These are phyloP conservation scores for Pythium chondricola DNA, from an alignment of 352 stramenopile genomes.

Conservation along the genomic window DNA sequence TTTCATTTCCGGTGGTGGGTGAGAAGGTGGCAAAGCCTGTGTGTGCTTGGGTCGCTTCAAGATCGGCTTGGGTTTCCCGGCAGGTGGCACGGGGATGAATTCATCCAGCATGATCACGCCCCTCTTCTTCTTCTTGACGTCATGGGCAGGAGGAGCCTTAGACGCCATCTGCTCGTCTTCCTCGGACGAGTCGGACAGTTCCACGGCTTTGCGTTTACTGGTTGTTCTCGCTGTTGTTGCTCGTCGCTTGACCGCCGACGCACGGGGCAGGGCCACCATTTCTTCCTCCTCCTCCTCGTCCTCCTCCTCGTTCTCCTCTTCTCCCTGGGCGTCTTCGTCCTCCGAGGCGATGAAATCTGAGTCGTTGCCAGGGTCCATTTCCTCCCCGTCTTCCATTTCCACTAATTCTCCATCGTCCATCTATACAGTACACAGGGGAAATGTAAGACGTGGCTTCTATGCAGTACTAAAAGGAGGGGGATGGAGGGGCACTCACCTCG, in stretches of 20 bases:
- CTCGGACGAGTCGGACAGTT: too few species aligned
- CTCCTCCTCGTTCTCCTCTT: conserved; percentile 26
- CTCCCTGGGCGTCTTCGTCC: conserved; percentile 21
- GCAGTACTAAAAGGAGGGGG: too few species aligned
- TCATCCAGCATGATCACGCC: conserved; percentile 1
- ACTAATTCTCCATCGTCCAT: conserved; percentile 32
- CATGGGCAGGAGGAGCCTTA: background rate
- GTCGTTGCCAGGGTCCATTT: conserved; percentile 31
- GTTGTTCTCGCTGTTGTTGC: conserved; percentile 3
- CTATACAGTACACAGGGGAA: background rate
- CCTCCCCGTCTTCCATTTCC: conserved; percentile 10
- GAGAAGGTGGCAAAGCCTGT: too few species aligned
- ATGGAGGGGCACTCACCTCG: conserved; percentile 23
- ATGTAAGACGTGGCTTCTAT: background rate
- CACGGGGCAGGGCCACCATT: conserved; percentile 26
- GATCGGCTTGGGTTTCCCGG: conserved; percentile 29
- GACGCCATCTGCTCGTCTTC: conserved; percentile 1
- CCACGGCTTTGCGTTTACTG: conserved; percentile 47
- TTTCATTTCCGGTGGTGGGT: conserved; percentile 1
- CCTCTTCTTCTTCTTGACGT: conserved; percentile 9
- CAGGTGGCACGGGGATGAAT: background rate
- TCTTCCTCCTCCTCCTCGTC: conserved; percentile 32
- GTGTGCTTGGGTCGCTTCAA: conserved; percentile 33
- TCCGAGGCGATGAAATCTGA: conserved; percentile 27
- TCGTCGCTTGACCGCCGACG: conserved; percentile 11